Evolutionary conservation across 768 basidiomycete species (phyloP).

Genomic region (Lactifluus volemus): DNA sequence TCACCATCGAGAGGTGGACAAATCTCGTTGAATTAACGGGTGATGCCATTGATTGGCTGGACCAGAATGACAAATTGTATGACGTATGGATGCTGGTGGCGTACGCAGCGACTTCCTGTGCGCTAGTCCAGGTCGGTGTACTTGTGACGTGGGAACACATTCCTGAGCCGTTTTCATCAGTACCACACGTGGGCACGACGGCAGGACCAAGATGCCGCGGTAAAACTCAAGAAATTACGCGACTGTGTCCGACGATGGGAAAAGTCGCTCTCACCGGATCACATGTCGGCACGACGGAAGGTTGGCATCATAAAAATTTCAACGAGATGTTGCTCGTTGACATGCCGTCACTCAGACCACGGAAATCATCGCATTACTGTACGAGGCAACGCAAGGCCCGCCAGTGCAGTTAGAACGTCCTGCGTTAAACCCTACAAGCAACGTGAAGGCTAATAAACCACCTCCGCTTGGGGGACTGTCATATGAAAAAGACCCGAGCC

Average conservation of each 20-base stretch:
- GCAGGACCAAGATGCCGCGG: constrained; percentile 64
- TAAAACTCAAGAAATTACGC: constrained; percentile 67
- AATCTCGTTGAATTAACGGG: constrained; percentile 62
- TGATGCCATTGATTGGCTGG: constrained; percentile 86
- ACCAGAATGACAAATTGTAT: constrained; percentile 67
- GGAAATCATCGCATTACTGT: constrained; percentile 86
- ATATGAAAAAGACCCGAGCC: constrained; percentile 70
- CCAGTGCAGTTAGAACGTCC: constrained; percentile 42
- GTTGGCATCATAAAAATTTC: constrained; percentile 34
- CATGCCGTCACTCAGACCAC: constrained; percentile 50
- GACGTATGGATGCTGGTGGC: constrained; percentile 84
- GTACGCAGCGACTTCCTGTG: constrained; percentile 82
- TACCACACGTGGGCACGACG: constrained; percentile 92
- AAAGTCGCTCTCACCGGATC: constrained; percentile 75
- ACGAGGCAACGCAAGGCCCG: constrained; percentile 86
- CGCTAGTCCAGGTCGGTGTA: constrained; percentile 72
- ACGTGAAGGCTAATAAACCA: constrained; percentile 49
- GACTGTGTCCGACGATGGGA: constrained; percentile 89
- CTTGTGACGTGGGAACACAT: neutral
- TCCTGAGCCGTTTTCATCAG: constrained; percentile 31
- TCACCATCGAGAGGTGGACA: constrained; percentile 76
- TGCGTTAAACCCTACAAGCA: constrained; percentile 72
- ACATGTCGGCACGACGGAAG: constrained; percentile 93
- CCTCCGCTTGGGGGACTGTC: constrained; percentile 43
- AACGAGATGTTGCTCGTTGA: constrained; percentile 1